A percentile compares a stretch with the other conserved stretches of the same genome.
Conservation (phyloP, 768 basidiomycete genomes). For the Mycena sanguinolenta region DNA sequence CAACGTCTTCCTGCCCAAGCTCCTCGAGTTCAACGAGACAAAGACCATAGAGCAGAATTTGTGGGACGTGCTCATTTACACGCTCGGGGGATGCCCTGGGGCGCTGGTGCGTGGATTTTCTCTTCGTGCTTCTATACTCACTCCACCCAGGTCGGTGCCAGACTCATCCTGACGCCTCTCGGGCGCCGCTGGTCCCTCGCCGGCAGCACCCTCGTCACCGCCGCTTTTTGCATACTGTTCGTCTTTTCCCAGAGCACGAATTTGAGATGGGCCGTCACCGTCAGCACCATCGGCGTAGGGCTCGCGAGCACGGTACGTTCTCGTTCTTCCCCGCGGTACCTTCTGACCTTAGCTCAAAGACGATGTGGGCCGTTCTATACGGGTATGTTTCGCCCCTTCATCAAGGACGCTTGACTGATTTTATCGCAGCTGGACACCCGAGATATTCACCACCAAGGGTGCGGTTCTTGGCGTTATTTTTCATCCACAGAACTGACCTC, state of each 20-base stretch:
- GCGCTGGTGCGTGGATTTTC: constrained; percentile 69
- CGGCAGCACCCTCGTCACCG: constrained; percentile 81
- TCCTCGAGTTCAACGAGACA: constrained; percentile 68
- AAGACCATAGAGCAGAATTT: constrained; percentile 73
- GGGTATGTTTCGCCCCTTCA: constrained; percentile 54
- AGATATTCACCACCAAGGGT: constrained; percentile 87
- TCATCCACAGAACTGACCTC: not conserved
- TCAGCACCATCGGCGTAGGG: constrained; percentile 56
- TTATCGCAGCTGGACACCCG: constrained; percentile 80
- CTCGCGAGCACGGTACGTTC: constrained; percentile 75
- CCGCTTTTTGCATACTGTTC: constrained; percentile 80
- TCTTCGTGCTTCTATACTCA: not conserved
- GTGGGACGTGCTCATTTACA: constrained; percentile 91
- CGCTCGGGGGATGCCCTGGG: constrained; percentile 87
- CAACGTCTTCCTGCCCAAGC: constrained; percentile 90
- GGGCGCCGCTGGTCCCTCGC: constrained; percentile 83
- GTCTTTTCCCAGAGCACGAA: constrained; percentile 67
- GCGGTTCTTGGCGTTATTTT: constrained; percentile 10
- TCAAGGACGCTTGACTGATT: not conserved
- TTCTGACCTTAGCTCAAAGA: constrained; percentile 50
- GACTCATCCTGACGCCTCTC: constrained; percentile 76
- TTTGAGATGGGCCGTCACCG: constrained; percentile 76
- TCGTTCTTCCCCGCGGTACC: constrained; percentile 6
- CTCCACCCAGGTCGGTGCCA: constrained; percentile 80
- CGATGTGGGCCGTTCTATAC: constrained; percentile 91